phyloP scores from a whole-genome alignment of 352 stramenopile species.

The Elongisporangium anandrum region DNA sequence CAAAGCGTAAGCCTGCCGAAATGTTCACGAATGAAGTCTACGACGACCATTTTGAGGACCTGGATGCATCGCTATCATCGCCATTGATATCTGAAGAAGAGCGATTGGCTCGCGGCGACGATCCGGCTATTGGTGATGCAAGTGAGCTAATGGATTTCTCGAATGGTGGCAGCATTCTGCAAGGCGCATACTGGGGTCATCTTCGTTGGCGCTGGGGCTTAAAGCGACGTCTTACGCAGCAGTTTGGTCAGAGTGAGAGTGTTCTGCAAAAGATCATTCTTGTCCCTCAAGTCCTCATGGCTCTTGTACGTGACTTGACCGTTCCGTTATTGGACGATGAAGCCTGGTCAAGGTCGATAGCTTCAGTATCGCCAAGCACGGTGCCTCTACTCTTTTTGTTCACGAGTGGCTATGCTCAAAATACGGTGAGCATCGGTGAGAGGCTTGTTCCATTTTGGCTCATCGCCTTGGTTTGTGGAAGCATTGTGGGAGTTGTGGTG shows the following conservation, averaged over 20 bases:
- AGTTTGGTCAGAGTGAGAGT: slow-evolving; percentile 16
- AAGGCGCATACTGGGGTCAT: slow-evolving; percentile 63
- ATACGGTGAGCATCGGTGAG: slow-evolving; percentile 19
- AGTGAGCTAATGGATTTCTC: slow-evolving; percentile 21
- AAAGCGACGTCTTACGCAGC: slow-evolving; percentile 36
- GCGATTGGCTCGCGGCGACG: slow-evolving; percentile 11
- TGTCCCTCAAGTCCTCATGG: slow-evolving; percentile 43
- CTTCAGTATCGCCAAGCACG: slow-evolving; percentile 77
- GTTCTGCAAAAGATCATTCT: slow-evolving; percentile 30
- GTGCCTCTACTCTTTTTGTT: slow-evolving; percentile 87
- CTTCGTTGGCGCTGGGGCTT: slow-evolving; percentile 68
- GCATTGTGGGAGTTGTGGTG: slow-evolving; percentile 50
- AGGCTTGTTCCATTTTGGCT: slow-evolving; percentile 38
- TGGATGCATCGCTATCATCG: slow-evolving; percentile 38
- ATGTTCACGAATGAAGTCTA: slow-evolving; percentile 47
- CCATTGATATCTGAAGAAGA: slow-evolving; percentile 56
- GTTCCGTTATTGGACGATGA: slow-evolving; percentile 67
- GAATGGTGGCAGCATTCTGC: slow-evolving; percentile 29
- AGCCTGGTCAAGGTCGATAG: slow-evolving; percentile 75
- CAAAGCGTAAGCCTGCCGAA: slow-evolving; percentile 4
- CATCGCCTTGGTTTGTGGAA: slow-evolving; percentile 18
- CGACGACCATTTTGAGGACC: slow-evolving; percentile 64
- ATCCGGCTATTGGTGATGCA: background rate
- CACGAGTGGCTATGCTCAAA: slow-evolving; percentile 17
- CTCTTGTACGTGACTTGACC: slow-evolving; percentile 58